These are phyloP conservation scores for Colletotrichum sp. DNA, from an alignment of 2,329 filamentous ascomycete species.

Conservation along the genomic window DNA sequence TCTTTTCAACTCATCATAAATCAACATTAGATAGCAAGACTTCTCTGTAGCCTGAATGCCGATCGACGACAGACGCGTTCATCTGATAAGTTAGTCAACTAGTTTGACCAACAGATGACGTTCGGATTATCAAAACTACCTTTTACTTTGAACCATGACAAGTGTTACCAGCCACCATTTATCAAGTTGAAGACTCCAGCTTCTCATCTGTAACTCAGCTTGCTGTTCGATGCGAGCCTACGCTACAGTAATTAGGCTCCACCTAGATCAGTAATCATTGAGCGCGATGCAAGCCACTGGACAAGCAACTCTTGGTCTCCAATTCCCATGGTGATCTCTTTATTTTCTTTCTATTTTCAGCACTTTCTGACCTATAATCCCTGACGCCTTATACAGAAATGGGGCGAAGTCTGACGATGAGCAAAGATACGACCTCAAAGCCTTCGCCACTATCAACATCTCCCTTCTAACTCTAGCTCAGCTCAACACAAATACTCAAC, in stretches of 20 bases:
- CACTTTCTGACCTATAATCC: too few species aligned
- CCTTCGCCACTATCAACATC: not conserved
- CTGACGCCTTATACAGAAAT: too few species aligned
- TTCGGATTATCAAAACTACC: fast-evolving
- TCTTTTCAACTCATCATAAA: not conserved
- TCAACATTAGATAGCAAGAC: not conserved
- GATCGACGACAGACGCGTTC: not conserved
- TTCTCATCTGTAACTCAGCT: not conserved
- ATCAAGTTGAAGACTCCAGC: not conserved
- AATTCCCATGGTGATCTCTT: too few species aligned
- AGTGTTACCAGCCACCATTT: fast-evolving
- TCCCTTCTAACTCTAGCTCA: not conserved
- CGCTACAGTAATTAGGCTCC: too few species aligned
- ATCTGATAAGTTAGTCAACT: not conserved
- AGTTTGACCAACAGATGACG: not conserved
- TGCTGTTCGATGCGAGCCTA: too few species aligned
- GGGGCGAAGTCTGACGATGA: not conserved
- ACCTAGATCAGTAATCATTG: not conserved
- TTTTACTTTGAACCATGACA: fast-evolving
- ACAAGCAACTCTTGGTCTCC: not conserved
- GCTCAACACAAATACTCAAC: not conserved
- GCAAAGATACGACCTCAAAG: not conserved
- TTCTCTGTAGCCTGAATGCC: not conserved
- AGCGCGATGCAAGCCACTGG: not conserved
- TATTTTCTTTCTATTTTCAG: too few species aligned